These are phyloP conservation scores for Rhododendron simsii DNA, from an alignment of 148 eudicot genomes.

Conservation along the genomic window DNA sequence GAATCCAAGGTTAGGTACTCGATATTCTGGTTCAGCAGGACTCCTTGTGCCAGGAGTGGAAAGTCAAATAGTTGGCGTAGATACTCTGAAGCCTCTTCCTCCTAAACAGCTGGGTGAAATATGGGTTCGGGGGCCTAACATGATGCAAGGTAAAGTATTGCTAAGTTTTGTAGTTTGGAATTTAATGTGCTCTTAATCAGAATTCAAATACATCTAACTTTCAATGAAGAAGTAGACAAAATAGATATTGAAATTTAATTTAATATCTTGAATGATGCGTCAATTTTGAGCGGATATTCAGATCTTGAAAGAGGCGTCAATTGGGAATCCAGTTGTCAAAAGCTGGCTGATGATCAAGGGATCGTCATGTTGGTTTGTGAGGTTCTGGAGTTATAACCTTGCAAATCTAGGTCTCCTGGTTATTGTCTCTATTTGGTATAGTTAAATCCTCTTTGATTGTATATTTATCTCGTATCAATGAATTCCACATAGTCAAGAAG, in stretches of 20 bases:
- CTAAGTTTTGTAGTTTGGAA: not conserved
- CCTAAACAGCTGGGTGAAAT: constrained; percentile 71
- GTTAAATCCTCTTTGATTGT: no score
- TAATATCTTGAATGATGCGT: not conserved
- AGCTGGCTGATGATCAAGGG: no score
- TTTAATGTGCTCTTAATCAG: not conserved
- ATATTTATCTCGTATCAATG: no score
- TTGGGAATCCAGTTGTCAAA: not conserved
- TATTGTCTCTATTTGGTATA: no score
- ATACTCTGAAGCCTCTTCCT: constrained; percentile 63
- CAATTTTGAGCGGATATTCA: not conserved
- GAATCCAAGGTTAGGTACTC: constrained; percentile 35
- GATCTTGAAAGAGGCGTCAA: not conserved
- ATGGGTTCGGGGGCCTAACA: constrained; percentile 75
- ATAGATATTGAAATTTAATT: not conserved
- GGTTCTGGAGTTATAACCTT: no score
- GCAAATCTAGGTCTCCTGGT: no score
- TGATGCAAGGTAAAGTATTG: constrained; percentile 55
- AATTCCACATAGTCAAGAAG: no score
- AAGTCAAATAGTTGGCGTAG: constrained; percentile 55
- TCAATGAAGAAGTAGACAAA: not conserved
- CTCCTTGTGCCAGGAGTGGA: constrained; percentile 58
- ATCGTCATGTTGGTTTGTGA: no score
- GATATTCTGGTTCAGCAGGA: constrained; percentile 77
- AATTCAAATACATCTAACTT: not conserved